Conservation (phyloP, 2,329 filamentous ascomycete species). For the Atkinsonella hypoxylon region DNA sequence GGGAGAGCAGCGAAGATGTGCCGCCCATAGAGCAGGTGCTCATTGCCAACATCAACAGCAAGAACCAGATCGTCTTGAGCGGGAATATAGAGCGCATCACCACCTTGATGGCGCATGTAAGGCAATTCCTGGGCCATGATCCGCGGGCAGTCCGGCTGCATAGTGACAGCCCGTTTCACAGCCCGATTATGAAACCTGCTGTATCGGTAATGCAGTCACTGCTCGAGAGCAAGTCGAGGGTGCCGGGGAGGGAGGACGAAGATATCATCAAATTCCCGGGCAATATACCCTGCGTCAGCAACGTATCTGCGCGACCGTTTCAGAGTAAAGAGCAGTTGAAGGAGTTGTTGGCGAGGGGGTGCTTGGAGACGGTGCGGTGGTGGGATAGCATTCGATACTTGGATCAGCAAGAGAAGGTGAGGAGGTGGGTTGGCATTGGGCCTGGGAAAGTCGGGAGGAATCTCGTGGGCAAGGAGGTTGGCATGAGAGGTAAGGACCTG, state of each 20-base stretch:
- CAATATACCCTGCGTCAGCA: conserved; percentile 67
- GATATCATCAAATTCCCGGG: conserved; percentile 68
- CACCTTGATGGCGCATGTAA: conserved; percentile 68
- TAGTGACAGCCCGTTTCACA: conserved; percentile 83
- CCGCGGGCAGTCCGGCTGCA: conserved; percentile 78
- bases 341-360: conserved; percentile 67
- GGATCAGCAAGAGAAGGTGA: conserved; percentile 69
- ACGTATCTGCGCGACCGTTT: conserved; percentile 74
- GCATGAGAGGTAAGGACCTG: conserved; percentile 64
- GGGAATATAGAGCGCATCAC: conserved; percentile 76
- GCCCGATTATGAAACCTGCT: conserved; percentile 80
- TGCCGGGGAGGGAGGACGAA: conserved; percentile 38
- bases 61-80: conserved; percentile 90
- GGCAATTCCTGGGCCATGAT: conserved; percentile 85
- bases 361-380: conserved; percentile 88
- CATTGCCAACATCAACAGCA: conserved; percentile 90
- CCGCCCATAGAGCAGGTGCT: conserved; percentile 76
- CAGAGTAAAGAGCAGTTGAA: conserved; percentile 60
- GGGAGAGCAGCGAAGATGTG: conserved; percentile 53
- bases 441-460: conserved; percentile 91
- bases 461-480: conserved; percentile 88
- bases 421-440: conserved; percentile 82
- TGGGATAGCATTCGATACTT: conserved; percentile 88
- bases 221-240: conserved; percentile 46
- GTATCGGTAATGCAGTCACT: conserved; percentile 60